These are phyloP conservation scores for Prunus mongolica DNA, from an alignment of 306 rosid genomes.

Conservation along the genomic window DNA sequence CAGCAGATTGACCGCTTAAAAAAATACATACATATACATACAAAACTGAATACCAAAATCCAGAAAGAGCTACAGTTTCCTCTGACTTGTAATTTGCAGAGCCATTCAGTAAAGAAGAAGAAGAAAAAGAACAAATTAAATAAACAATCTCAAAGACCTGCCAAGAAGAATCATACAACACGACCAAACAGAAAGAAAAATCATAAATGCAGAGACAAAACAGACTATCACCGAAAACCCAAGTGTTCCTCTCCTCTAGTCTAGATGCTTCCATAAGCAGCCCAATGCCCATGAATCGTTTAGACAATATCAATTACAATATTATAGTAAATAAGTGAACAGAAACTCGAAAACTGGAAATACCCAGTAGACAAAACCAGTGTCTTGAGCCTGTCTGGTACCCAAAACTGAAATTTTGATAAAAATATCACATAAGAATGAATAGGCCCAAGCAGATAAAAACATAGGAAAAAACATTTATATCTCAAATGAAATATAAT, in stretches of 20 bases:
- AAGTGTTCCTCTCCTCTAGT: slow-evolving; percentile 10
- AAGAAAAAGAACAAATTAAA: slow-evolving; percentile 12
- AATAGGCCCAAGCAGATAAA: slow-evolving; percentile 47
- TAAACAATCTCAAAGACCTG: slow-evolving; percentile 17
- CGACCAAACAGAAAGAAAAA: slow-evolving; percentile 18
- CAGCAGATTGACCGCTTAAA: slow-evolving; percentile 18
- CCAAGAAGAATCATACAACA: neutral
- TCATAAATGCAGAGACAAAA: slow-evolving; percentile 38
- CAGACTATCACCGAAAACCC: slow-evolving; percentile 17
- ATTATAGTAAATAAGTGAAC: neutral
- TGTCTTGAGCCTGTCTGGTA: slow-evolving; percentile 45
- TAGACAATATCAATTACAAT: slow-evolving; percentile 13
- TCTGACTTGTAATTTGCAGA: slow-evolving; percentile 22
- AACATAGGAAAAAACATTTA: slow-evolving; percentile 24
- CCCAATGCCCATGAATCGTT: slow-evolving; percentile 39
- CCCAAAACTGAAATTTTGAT: slow-evolving; percentile 37
- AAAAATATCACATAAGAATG: slow-evolving; percentile 23
- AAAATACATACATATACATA: neutral
- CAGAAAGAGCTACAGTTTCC: slow-evolving; percentile 16
- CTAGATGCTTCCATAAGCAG: slow-evolving; percentile 29
- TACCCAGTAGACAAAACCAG: slow-evolving; percentile 62
- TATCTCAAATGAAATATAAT: slow-evolving; percentile 12
- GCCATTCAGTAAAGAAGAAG: slow-evolving; percentile 14
- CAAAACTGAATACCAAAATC: slow-evolving; percentile 1
- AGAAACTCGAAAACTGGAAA: slow-evolving; percentile 39